Conservation (phyloP, 2,329 filamentous ascomycete genomes). For the Neonectria punicea region DNA sequence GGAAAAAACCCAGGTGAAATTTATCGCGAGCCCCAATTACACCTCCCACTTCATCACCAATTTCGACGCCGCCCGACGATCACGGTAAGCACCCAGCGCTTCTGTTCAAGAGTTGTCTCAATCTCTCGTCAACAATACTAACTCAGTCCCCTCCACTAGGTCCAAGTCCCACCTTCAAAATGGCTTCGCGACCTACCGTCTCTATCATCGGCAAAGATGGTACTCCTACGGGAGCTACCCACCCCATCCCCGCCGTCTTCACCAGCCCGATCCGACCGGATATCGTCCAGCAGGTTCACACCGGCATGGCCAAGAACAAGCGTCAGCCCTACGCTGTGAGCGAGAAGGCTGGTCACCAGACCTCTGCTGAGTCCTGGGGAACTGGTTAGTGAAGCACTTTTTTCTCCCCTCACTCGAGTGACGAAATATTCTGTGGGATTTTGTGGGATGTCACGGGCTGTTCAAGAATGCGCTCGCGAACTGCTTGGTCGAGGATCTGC, state of each 20-base stretch:
- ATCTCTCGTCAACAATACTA: constrained; percentile 29
- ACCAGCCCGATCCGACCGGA: constrained; percentile 96
- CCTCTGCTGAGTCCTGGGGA: constrained; percentile 99
- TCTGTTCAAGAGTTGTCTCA: constrained; percentile 15
- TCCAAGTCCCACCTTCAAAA: constrained; percentile 64
- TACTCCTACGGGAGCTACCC: constrained; percentile 86
- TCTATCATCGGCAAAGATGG: constrained; percentile 97
- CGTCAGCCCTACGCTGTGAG: constrained; percentile 99
- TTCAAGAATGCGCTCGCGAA: not conserved
- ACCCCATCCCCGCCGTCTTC: constrained; percentile 97
- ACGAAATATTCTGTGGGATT: constrained; percentile 27
- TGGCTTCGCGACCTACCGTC: constrained; percentile 97
- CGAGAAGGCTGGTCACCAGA: constrained; percentile 99
- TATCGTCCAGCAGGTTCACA: constrained; percentile 99
- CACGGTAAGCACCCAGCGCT: constrained; percentile 48
- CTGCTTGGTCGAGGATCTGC: not conserved
- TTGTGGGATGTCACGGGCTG: constrained; percentile 24
- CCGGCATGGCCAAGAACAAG: constrained; percentile 99
- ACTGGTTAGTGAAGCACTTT: constrained; percentile 76
- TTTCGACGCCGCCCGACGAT: constrained; percentile 54
- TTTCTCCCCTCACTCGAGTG: constrained; percentile 18
- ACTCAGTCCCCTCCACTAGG: constrained; percentile 39
- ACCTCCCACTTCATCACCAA: constrained; percentile 50
- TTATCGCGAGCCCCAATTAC: constrained; percentile 47
- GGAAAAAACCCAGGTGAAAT: constrained; percentile 52